phyloP scores from a whole-genome alignment of 495 filamentous ascomycete species.

The Podospora tetraspora region DNA sequence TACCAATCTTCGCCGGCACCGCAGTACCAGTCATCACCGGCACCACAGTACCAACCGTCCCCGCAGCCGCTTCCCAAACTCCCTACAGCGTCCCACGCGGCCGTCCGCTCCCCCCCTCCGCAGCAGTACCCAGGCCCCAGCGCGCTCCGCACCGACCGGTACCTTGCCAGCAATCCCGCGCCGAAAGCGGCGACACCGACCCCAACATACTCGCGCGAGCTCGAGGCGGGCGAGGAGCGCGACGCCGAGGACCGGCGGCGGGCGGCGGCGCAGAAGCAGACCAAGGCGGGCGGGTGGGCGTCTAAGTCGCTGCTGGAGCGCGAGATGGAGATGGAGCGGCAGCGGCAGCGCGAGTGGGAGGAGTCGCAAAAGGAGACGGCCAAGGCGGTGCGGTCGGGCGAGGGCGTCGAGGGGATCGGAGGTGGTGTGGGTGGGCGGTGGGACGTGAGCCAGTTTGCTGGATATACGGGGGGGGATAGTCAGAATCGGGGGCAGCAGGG shows the following conservation, averaged over 20 bases:
- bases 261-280: slow-evolving; percentile 57
- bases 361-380: slow-evolving; percentile 73
- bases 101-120: slow-evolving; percentile 4
- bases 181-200: slow-evolving; percentile 29
- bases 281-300: slow-evolving; percentile 69
- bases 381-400: slow-evolving; percentile 45
- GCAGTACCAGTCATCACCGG: neutral
- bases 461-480: slow-evolving; percentile 76
- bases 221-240: slow-evolving; percentile 54
- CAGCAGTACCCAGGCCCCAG: slow-evolving; percentile 19
- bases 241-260: slow-evolving; percentile 67
- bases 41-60: slow-evolving; percentile 11
- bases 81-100: slow-evolving; percentile 16
- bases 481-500: slow-evolving; percentile 69
- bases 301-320: slow-evolving; percentile 81
- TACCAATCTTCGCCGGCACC: neutral
- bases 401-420: slow-evolving; percentile 49
- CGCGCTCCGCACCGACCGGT: slow-evolving; percentile 42
- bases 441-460: slow-evolving; percentile 83
- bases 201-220: slow-evolving; percentile 54
- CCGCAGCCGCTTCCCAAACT: neutral
- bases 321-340: slow-evolving; percentile 93
- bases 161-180: slow-evolving; percentile 38
- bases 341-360: slow-evolving; percentile 93
- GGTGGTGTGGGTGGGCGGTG: slow-evolving; percentile 60